Conservation (phyloP, 2,329 filamentous ascomycete species). For the Exophiala xenobiotica region DNA sequence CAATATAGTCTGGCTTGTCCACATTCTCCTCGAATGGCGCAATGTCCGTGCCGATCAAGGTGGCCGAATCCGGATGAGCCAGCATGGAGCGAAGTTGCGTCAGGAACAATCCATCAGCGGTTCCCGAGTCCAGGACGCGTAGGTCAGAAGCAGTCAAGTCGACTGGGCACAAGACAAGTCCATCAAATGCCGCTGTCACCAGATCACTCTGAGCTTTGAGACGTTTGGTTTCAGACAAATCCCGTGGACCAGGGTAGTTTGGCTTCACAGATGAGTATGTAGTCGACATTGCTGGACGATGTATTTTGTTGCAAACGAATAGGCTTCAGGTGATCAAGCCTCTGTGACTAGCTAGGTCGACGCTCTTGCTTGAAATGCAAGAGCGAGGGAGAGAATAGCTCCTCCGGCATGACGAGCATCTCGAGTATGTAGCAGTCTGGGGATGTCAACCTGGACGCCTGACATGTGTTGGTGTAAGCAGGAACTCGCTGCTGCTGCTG, state of each 20-base stretch:
- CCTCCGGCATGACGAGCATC: too few species aligned
- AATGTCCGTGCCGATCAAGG: conserved; percentile 4
- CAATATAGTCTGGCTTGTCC: not conserved
- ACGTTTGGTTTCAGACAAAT: not conserved
- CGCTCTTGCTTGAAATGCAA: too few species aligned
- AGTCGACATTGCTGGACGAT: not conserved
- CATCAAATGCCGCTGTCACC: conserved; percentile 1
- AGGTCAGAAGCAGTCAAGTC: not conserved
- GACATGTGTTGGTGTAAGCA: too few species aligned
- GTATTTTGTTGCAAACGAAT: not conserved
- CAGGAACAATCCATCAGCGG: conserved; percentile 5
- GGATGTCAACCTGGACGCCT: too few species aligned
- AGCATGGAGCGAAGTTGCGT: not conserved
- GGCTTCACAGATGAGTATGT: not conserved
- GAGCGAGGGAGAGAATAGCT: too few species aligned
- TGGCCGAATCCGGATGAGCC: conserved; percentile 1
- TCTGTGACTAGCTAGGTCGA: too few species aligned
- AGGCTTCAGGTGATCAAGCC: too few species aligned
- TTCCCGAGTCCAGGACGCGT: conserved; percentile 1
- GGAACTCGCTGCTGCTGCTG: too few species aligned
- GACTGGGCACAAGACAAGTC: not conserved
- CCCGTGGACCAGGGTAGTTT: conserved; percentile 1
- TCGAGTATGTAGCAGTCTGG: too few species aligned
- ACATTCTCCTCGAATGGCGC: not conserved
- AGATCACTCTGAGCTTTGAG: conserved; percentile 6